Percentiles rank a stretch among this genome's conserved stretches.
phyloP scores from a whole-genome alignment of 2,329 filamentous ascomycete species.

The Penicillium sp. region DNA sequence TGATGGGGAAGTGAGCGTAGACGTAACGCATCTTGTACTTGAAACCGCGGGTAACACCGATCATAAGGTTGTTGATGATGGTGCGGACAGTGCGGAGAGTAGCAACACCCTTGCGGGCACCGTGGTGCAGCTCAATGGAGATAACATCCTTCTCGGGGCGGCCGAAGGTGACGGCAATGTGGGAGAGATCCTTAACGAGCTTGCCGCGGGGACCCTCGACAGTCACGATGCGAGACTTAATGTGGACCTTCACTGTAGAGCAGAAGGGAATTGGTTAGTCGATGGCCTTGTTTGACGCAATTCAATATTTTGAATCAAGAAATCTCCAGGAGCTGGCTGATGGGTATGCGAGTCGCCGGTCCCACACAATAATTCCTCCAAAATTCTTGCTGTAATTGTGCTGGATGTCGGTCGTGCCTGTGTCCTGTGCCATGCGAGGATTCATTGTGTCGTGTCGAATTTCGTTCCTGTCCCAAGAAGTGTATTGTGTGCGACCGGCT shows the following conservation, averaged over 20 bases:
- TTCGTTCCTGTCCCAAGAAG: slow-evolving; percentile 3
- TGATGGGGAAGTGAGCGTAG: slow-evolving; percentile 99
- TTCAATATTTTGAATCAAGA: slow-evolving; percentile 9
- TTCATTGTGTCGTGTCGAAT: slow-evolving; percentile 2
- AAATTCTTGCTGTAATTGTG: not conserved
- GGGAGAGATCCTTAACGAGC: slow-evolving; percentile 93
- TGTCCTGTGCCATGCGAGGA: slow-evolving; percentile 1
- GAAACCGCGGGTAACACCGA: slow-evolving; percentile 98
- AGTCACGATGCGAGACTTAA: slow-evolving; percentile 94
- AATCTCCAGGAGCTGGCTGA: slow-evolving; percentile 2
- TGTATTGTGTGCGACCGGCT: slow-evolving; percentile 16
- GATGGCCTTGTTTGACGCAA: not conserved
- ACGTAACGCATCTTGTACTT: slow-evolving; percentile 99
- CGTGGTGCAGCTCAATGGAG: slow-evolving; percentile 98
- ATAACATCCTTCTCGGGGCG: slow-evolving; percentile 80
- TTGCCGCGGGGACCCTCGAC: slow-evolving; percentile 98
- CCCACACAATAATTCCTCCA: slow-evolving; percentile 11
- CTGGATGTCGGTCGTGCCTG: not conserved
- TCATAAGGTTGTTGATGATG: slow-evolving; percentile 97
- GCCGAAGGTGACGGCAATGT: slow-evolving; percentile 94
- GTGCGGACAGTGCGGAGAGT: slow-evolving; percentile 97
- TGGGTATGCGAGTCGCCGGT: slow-evolving; percentile 6
- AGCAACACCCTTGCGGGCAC: slow-evolving; percentile 94
- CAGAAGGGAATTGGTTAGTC: slow-evolving; percentile 19
- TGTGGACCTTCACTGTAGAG: slow-evolving; percentile 84